Evolutionary conservation across 2,329 filamentous ascomycete species (phyloP).

Genomic region (Pseudogymnoascus sp.): DNA sequence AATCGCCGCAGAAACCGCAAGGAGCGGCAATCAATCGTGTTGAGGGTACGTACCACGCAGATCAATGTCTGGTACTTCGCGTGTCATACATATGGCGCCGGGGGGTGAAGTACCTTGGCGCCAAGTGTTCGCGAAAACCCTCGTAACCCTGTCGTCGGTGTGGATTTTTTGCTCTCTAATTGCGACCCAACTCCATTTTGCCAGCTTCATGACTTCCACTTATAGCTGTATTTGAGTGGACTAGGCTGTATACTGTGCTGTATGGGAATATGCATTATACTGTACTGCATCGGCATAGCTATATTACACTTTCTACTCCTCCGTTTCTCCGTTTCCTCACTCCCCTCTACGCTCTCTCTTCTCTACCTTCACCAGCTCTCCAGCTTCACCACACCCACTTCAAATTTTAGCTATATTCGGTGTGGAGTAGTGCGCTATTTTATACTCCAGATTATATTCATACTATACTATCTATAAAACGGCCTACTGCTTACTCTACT

Average conservation of each 20-base stretch:
- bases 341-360: too few relatives aligned
- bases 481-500: not conserved
- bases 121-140: not conserved
- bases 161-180: not conserved
- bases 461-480: not conserved
- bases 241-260: not conserved
- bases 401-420: not conserved
- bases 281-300: not conserved
- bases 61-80: constrained; percentile 3
- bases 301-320: not conserved
- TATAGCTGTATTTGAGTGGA: not conserved
- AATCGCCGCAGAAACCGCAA: not conserved
- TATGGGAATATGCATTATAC: not conserved
- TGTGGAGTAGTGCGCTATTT: not conserved
- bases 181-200: not conserved
- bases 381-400: not conserved
- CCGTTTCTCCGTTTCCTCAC: not conserved
- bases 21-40: not conserved
- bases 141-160: not conserved
- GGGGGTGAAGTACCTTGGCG: not conserved
- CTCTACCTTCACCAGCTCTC: too few relatives aligned
- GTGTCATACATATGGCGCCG: not conserved
- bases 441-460: not conserved
- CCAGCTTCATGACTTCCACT: not conserved
- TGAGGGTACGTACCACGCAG: not conserved